Base-by-base conservation (phyloP, 495 filamentous ascomycete genomes). In the Copromyces sp. region DNA sequence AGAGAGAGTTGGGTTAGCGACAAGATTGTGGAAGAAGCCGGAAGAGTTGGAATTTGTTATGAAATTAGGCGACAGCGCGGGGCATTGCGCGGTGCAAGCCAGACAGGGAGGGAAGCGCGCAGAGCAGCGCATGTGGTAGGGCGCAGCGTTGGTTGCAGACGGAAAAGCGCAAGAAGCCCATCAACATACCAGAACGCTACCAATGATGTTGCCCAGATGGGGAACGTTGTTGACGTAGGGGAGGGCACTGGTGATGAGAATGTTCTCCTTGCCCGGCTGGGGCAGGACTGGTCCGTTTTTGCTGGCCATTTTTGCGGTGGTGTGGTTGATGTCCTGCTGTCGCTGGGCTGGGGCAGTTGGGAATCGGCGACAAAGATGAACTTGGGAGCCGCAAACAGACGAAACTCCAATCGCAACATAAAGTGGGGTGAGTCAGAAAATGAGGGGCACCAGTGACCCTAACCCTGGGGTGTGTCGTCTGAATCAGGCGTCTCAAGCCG, bases 191-290 rank as follows among this genome's bases (percentile, higher is more conserved):
- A 98, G 87, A 44, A 97, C 94, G 75, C 90, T 93, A 71, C 95
- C 95, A 70, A 98, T 88, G 71, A 98, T 90, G 81, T 99, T 99
- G 71, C 95, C 94, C 77, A 97, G 86, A 82, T 97, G 95, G 69
- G 95, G 95, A 11, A 96, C 93, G 82, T 97, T 98, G 84, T 98
- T 98, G 69, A 97, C 94, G 79, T 98, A 98, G 53, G 93, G 92
- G 41, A 94, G 77, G 53, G 91, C 90, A 71, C 88, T 90, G 11
- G 87, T 91, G 44, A 91, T 85, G 37, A 91, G 81, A 68, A 87
- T 79, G 75, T 87, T 88, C 42, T 82, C 81, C 76, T 86, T 84
- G 16, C 86, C 86, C 61, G 80, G 78, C 69, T 81, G 69, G 47
- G 86, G 86, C 70, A 87, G 81, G 68, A 79, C 77, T 53, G 72